Percentiles rank a stretch among this genome's conserved stretches.
phyloP scores from a whole-genome alignment of 805 yeast species.

The Debaryomyces castellii region DNA sequence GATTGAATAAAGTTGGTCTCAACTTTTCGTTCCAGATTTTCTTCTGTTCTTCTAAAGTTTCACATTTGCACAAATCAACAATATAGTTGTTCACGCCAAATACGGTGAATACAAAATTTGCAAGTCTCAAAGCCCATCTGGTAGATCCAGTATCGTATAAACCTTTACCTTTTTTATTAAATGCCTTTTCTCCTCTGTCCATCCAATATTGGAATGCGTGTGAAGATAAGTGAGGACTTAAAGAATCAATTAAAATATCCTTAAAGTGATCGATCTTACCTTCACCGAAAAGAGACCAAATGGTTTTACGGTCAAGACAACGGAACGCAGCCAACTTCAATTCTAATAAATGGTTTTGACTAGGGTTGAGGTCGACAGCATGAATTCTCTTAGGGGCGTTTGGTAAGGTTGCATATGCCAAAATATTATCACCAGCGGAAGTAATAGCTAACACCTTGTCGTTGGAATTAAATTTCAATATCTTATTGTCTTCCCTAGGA shows the following conservation, averaged over 20 bases:
- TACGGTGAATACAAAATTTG: conserved; percentile 55
- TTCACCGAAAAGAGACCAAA: conserved; percentile 77
- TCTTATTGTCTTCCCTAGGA: conserved; percentile 74
- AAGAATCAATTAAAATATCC: conserved; percentile 45
- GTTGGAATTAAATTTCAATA: conserved; percentile 55
- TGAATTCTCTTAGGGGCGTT: conserved; percentile 76
- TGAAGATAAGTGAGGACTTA: conserved; percentile 73
- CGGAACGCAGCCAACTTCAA: conserved; percentile 72
- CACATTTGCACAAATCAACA: conserved; percentile 54
- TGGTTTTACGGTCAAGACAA: conserved; percentile 52
- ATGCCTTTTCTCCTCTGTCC: conserved; percentile 58
- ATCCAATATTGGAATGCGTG: conserved; percentile 83
- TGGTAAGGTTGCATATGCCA: conserved; percentile 70
- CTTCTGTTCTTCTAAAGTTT: conserved; percentile 60
- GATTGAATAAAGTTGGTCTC: conserved; percentile 70
- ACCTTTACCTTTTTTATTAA: conserved; percentile 55
- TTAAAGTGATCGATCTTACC: conserved; percentile 58
- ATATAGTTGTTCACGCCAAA: conserved; percentile 55
- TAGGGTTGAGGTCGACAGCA: conserved; percentile 83
- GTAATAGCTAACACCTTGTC: conserved; percentile 83
- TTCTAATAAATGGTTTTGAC: conserved; percentile 78
- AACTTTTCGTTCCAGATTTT: conserved; percentile 61
- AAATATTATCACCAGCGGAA: conserved; percentile 81
- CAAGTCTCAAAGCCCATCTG: conserved; percentile 79
- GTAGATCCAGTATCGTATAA: conserved; percentile 81